Conservation (phyloP, 2,329 filamentous ascomycete genomes). For the Exophiala spinifera region DNA sequence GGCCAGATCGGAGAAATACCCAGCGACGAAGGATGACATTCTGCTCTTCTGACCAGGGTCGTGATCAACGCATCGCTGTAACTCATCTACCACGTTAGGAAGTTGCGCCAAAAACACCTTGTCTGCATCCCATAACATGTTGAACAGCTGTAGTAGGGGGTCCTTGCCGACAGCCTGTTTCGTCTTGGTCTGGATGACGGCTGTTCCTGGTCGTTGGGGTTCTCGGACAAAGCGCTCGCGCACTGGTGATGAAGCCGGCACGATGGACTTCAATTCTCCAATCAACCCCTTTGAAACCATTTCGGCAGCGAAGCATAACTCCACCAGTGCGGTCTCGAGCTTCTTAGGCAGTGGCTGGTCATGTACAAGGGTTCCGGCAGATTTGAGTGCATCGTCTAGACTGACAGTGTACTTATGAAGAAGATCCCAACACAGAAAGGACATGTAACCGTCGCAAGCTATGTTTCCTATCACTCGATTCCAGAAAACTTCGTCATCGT, state of each 20-base stretch:
- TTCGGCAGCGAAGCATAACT: slow-evolving; percentile 39
- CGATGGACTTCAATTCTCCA: slow-evolving; percentile 28
- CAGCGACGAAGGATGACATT: slow-evolving; percentile 39
- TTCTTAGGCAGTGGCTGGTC: slow-evolving; percentile 37
- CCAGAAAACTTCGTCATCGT: slow-evolving; percentile 37
- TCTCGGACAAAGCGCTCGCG: slow-evolving; percentile 37
- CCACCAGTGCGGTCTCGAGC: slow-evolving; percentile 41
- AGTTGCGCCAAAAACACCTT: slow-evolving; percentile 36
- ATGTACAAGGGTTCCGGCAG: slow-evolving; percentile 27
- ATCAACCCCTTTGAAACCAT: slow-evolving; percentile 36
- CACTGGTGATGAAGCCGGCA: slow-evolving; percentile 43
- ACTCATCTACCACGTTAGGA: slow-evolving; percentile 46
- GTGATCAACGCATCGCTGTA: slow-evolving; percentile 44
- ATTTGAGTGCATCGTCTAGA: slow-evolving; percentile 16
- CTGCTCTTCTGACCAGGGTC: slow-evolving; percentile 38
- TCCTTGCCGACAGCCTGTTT: slow-evolving; percentile 3
- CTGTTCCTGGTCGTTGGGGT: slow-evolving; percentile 25
- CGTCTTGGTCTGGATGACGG: slow-evolving; percentile 27
- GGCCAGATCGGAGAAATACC: slow-evolving; percentile 45
- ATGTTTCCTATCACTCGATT: slow-evolving; percentile 37
- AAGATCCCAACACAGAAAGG: slow-evolving; percentile 41
- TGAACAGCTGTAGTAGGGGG: slow-evolving; percentile 35
- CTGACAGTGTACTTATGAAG: slow-evolving; percentile 34
- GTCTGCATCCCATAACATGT: slow-evolving; percentile 40
- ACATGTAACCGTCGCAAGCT: slow-evolving; percentile 35